A percentile compares a stretch with the other conserved stretches of the same genome.
phyloP scores from a whole-genome alignment of 345 rosid genomes.

The Hypericum perforatum region DNA sequence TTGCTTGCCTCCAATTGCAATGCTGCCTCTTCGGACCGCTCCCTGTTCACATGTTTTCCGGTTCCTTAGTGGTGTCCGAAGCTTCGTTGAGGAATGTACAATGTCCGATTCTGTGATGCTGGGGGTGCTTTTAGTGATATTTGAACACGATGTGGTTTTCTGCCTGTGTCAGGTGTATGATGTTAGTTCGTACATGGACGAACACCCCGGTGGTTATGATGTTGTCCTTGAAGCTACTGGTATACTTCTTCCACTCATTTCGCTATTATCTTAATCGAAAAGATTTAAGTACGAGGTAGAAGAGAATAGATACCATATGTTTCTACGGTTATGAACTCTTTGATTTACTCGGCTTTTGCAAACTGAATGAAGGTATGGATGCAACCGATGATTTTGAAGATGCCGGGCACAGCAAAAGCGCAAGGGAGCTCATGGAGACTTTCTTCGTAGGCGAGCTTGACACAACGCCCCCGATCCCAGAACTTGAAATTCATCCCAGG shows the following conservation, averaged over 20 bases:
- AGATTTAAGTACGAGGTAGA: not conserved
- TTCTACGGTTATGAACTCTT: constrained; percentile 5
- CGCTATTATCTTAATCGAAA: not conserved
- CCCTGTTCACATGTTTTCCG: too few relatives aligned
- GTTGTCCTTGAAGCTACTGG: constrained; percentile 64
- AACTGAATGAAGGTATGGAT: constrained; percentile 50
- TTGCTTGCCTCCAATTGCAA: too few relatives aligned
- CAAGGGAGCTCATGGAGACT: constrained; percentile 55
- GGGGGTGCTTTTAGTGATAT: not conserved
- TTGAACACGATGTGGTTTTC: not conserved
- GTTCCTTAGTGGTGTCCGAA: too few relatives aligned
- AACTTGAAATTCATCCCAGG: constrained; percentile 49
- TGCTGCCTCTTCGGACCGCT: too few relatives aligned
- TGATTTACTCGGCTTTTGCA: constrained; percentile 7
- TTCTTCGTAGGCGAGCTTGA: constrained; percentile 79
- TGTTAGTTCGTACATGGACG: constrained; percentile 71
- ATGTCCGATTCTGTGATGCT: too few relatives aligned
- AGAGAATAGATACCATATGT: not conserved
- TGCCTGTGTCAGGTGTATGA: constrained; percentile 58
- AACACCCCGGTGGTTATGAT: constrained; percentile 95
- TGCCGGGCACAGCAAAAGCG: constrained; percentile 67
- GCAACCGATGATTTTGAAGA: constrained; percentile 85
- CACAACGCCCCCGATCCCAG: constrained; percentile 40
- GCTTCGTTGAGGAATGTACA: too few relatives aligned
- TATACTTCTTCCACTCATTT: constrained; percentile 15